Evolutionary conservation across 345 rosid species (phyloP).

Genomic region (Eucalyptus microcorys): DNA sequence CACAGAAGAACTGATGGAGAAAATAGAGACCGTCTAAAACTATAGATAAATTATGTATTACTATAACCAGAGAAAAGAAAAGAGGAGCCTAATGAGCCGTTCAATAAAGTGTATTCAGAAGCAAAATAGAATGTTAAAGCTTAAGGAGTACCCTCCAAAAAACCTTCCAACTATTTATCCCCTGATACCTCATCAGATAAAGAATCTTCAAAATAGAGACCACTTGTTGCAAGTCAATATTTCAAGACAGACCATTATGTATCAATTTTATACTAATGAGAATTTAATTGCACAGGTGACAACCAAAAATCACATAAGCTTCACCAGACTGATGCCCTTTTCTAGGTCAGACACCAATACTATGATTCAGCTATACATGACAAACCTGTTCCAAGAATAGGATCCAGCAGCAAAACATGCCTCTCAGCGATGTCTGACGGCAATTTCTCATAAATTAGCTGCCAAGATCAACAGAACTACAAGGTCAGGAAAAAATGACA

Average conservation of each 20-base stretch:
- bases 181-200: background rate
- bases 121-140: background rate
- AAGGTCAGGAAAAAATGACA: background rate
- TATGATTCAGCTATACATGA: background rate
- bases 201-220: background rate
- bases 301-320: background rate
- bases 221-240: background rate
- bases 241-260: background rate
- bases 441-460: constrained; percentile 90
- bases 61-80: background rate
- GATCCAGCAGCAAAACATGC: constrained; percentile 88
- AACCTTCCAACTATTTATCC: background rate
- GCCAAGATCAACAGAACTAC: background rate
- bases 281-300: background rate
- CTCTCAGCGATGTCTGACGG: constrained; percentile 88
- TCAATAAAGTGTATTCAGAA: background rate
- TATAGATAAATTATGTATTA: background rate
- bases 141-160: background rate
- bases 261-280: background rate
- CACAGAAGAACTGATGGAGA: background rate
- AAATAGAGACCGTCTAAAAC: background rate
- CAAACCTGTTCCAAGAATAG: constrained; percentile 95
- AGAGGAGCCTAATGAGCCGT: background rate
- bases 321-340: background rate
- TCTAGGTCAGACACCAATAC: background rate